Percentiles rank a stretch among this genome's conserved stretches.
These are phyloP conservation scores for Rhynchosporium graminicola DNA, from an alignment of 2,329 filamentous ascomycete genomes.

Conservation along the genomic window DNA sequence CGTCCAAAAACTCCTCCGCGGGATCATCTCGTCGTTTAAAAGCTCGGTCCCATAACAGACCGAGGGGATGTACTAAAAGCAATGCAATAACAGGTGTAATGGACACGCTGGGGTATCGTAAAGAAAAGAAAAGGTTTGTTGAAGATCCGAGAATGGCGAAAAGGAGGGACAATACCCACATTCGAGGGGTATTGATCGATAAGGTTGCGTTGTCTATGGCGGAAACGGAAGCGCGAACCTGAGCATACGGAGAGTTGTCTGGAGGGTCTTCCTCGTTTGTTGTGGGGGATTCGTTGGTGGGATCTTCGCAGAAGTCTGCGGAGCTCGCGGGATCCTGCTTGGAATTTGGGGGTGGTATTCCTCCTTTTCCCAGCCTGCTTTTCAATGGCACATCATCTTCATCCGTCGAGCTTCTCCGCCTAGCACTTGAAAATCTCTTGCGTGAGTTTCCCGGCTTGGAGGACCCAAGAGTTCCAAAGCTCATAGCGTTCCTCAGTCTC, in stretches of 20 bases:
- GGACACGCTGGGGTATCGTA: constrained; percentile 86
- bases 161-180: constrained; percentile 80
- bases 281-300: constrained; percentile 33
- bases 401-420: constrained; percentile 16
- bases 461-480: constrained; percentile 24
- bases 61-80: constrained; percentile 80
- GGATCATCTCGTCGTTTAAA: constrained; percentile 63
- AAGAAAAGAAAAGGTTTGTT: constrained; percentile 84
- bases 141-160: constrained; percentile 81
- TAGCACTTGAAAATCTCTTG: constrained; percentile 16
- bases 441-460: background rate
- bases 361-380: constrained; percentile 26
- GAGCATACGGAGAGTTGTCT: constrained; percentile 75
- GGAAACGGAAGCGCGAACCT: constrained; percentile 77
- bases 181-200: constrained; percentile 85
- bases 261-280: constrained; percentile 53
- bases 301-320: constrained; percentile 36
- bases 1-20: constrained; percentile 56
- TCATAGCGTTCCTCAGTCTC: constrained; percentile 34
- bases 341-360: constrained; percentile 31
- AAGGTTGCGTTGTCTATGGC: constrained; percentile 73
- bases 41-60: constrained; percentile 73
- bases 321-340: constrained; percentile 22
- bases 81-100: constrained; percentile 88
- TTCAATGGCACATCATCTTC: constrained; percentile 29